Evolutionary conservation across 2,329 filamentous ascomycete genomes (phyloP).

Genomic region (Stemphylium beticola): DNA sequence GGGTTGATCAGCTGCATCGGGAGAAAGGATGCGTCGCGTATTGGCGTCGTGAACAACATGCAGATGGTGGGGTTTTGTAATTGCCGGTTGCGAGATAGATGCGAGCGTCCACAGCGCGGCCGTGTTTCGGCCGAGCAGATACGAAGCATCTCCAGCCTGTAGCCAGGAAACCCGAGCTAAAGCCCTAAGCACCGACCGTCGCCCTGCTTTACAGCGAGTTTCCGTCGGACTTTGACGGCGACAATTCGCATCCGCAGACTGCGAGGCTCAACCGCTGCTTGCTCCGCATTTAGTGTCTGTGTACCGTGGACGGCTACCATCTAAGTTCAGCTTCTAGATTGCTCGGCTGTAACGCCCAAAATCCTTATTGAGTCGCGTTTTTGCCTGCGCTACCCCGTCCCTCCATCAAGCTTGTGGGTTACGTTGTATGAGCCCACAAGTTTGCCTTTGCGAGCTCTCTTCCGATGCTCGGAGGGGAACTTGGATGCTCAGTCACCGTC

Average conservation of each 20-base stretch:
- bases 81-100: conserved; percentile 16
- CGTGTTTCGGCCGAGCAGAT: conserved; percentile 14
- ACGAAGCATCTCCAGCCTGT: conserved; percentile 21
- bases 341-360: conserved; percentile 18
- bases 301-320: conserved; percentile 12
- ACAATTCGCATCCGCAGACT: conserved; percentile 39
- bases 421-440: conserved; percentile 1
- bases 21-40: conserved; percentile 23
- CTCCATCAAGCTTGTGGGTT: neutral
- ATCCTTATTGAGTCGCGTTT: neutral
- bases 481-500: neutral
- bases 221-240: conserved; percentile 28
- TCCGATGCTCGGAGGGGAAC: neutral
- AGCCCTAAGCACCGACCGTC: conserved; percentile 13
- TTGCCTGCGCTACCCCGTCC: neutral
- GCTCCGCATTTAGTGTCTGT: conserved; percentile 19
- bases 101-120: conserved; percentile 7
- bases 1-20: conserved; percentile 25
- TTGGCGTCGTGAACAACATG: neutral
- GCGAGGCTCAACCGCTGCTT: conserved; percentile 36
- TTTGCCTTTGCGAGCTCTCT: neutral
- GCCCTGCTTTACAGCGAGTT: conserved; percentile 23
- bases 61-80: neutral
- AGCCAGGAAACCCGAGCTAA: conserved; percentile 15
- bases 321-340: conserved; percentile 12